Conservation (phyloP, 352 stramenopile species). For the Globisporangium spiculum region DNA sequence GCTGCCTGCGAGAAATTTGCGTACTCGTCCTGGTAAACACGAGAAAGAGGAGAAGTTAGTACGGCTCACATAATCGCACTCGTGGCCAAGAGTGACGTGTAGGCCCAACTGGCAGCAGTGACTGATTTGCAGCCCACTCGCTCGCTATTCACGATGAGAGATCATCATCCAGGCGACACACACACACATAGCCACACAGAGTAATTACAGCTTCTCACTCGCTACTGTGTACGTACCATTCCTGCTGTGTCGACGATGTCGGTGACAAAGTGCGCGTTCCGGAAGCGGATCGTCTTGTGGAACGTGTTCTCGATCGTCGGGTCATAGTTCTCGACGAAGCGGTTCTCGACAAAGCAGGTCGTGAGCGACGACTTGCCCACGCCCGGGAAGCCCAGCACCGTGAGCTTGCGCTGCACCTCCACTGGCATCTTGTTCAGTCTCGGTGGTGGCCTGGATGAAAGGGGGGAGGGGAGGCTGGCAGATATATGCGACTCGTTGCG, state of each 20-base stretch:
- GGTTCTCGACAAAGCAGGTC: slow-evolving; percentile 93
- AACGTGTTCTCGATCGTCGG: slow-evolving; percentile 97
- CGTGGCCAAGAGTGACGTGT: not conserved
- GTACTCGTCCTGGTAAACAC: slow-evolving; percentile 88
- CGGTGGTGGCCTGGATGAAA: not conserved
- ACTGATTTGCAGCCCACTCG: not conserved
- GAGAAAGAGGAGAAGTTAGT: not conserved
- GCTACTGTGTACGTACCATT: slow-evolving; percentile 63
- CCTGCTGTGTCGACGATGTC: slow-evolving; percentile 97
- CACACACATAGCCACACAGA: slow-evolving; percentile 5
- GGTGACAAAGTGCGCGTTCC: slow-evolving; percentile 95
- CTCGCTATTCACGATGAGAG: no score
- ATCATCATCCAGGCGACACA: not conserved
- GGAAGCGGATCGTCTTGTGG: slow-evolving; percentile 95
- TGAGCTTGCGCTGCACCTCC: slow-evolving; percentile 95
- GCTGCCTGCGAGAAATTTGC: slow-evolving; percentile 95
- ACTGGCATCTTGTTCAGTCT: slow-evolving; percentile 56
- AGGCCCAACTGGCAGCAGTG: not conserved
- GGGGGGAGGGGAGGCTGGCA: no score
- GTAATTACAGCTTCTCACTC: no score
- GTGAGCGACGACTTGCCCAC: slow-evolving; percentile 95
- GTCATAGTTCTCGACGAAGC: slow-evolving; percentile 92
- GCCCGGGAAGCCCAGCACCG: slow-evolving; percentile 92
- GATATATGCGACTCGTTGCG: no score
- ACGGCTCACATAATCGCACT: no score